phyloP scores from a whole-genome alignment of 2,329 filamentous ascomycete genomes.

The Zymoseptoria brevis region DNA sequence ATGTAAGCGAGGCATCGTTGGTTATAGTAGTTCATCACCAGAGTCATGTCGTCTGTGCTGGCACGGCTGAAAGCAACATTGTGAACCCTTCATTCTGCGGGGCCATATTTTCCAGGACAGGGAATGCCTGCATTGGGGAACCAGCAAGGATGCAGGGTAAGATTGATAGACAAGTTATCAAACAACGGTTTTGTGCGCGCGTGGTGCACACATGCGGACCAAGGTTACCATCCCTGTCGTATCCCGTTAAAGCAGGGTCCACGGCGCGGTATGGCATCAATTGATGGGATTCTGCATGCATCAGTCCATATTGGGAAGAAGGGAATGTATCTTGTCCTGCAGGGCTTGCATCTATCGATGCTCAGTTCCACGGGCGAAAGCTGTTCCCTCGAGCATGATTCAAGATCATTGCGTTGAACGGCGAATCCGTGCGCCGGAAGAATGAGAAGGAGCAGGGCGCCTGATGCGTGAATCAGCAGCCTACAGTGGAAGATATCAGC shows the following conservation, averaged over 20 bases:
- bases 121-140: background rate
- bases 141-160: background rate
- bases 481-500: no score
- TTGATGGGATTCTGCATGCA: background rate
- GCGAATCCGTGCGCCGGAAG: background rate
- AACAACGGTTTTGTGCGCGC: background rate
- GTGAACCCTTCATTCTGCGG: background rate
- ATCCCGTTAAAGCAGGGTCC: background rate
- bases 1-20: background rate
- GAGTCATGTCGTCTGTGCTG: background rate
- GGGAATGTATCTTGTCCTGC: background rate
- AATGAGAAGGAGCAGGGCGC: background rate
- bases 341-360: background rate
- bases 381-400: background rate
- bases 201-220: background rate
- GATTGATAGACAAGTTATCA: background rate
- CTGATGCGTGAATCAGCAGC: background rate
- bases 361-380: background rate
- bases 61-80: background rate
- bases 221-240: background rate
- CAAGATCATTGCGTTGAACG: background rate
- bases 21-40: no score
- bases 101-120: background rate
- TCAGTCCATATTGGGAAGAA: background rate
- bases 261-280: background rate